phyloP scores from a whole-genome alignment of 257 asterid genomes.

The Solanum sparsipilum region DNA sequence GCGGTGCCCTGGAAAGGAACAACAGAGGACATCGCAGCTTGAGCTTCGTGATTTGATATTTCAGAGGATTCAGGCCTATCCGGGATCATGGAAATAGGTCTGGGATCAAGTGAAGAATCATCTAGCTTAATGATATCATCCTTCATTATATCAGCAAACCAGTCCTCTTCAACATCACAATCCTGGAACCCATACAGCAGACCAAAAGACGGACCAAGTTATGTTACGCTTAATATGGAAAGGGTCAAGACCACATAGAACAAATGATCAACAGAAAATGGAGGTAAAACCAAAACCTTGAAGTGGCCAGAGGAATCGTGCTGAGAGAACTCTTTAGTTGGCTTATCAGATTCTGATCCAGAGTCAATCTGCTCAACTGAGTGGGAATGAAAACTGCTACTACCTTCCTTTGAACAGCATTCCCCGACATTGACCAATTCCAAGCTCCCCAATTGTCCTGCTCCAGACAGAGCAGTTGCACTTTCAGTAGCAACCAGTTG shows the following conservation, averaged over 20 bases:
- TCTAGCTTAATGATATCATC: conserved; percentile 73
- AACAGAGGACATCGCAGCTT: background rate
- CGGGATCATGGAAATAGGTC: background rate
- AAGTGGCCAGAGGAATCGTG: conserved; percentile 16
- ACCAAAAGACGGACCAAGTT: background rate
- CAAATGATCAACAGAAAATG: background rate
- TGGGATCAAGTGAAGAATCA: conserved; percentile 20
- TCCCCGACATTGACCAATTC: conserved; percentile 21
- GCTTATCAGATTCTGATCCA: conserved; percentile 35
- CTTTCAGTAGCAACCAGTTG: conserved; percentile 1
- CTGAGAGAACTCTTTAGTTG: conserved; percentile 16
- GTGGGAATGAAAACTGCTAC: conserved; percentile 43
- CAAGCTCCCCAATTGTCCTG: conserved; percentile 22
- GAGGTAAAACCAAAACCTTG: conserved; percentile 15
- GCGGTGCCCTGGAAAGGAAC: conserved; percentile 54
- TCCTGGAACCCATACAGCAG: conserved; percentile 24
- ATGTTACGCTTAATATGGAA: background rate
- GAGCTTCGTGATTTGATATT: conserved; percentile 12
- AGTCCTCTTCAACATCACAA: conserved; percentile 50
- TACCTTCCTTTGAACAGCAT: conserved; percentile 41
- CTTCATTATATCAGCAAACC: conserved; percentile 71
- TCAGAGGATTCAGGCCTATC: conserved; percentile 2
- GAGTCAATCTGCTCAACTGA: conserved; percentile 41
- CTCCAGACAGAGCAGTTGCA: conserved; percentile 19
- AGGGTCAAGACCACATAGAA: background rate